These are phyloP conservation scores for Pichia rugopelliculosa DNA, from an alignment of 805 yeast genomes.

Conservation along the genomic window DNA sequence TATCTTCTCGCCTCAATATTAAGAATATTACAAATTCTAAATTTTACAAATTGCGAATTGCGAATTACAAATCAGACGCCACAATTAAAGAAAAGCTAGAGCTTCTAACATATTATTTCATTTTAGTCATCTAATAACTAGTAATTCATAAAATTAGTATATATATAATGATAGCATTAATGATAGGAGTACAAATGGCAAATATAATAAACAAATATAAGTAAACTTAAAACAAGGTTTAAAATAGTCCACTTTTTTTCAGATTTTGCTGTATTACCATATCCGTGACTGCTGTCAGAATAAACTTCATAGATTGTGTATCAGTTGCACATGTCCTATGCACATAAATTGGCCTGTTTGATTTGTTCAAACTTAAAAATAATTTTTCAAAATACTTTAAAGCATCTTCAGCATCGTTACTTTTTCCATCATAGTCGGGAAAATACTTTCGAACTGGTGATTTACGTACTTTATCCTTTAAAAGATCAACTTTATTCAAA, in stretches of 20 bases:
- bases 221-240: slow-evolving; percentile 1
- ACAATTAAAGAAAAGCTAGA: no score
- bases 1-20: background rate
- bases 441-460: slow-evolving; percentile 67
- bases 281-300: slow-evolving; percentile 87
- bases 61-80: no score
- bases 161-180: no score
- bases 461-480: slow-evolving; percentile 58
- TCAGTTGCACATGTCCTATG: slow-evolving; percentile 97
- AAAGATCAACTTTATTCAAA: slow-evolving; percentile 79
- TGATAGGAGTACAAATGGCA: background rate
- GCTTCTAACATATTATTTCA: no score
- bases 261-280: slow-evolving; percentile 78
- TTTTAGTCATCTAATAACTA: no score
- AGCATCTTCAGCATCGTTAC: slow-evolving; percentile 59
- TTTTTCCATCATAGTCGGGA: slow-evolving; percentile 68
- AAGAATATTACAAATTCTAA: no score
- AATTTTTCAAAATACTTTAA: slow-evolving; percentile 61
- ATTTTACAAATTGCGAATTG: no score
- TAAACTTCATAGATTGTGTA: slow-evolving; percentile 79
- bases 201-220: background rate
- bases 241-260: slow-evolving; percentile 69
- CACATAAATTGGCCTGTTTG: slow-evolving; percentile 72
- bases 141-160: no score
- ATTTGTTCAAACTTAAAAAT: slow-evolving; percentile 56